Percentiles rank a stretch among this genome's conserved stretches.
phyloP scores from a whole-genome alignment of 2,329 filamentous ascomycete species.

The Ceratocystis destructans region DNA sequence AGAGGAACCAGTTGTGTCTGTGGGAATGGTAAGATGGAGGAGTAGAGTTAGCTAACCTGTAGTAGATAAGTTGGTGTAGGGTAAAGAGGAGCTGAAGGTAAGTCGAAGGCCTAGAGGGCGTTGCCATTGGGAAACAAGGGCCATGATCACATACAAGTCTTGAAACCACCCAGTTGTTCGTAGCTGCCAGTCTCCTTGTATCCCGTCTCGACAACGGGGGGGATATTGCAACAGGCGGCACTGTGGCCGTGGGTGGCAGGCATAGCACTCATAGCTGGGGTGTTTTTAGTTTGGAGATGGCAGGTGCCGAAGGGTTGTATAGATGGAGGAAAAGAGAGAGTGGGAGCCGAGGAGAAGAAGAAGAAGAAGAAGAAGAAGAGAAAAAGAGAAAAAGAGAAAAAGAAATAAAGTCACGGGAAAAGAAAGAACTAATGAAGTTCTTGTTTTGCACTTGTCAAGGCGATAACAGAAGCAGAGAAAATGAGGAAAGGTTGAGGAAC shows the following conservation, averaged over 20 bases:
- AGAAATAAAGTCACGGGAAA: not conserved
- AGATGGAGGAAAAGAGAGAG: too few species aligned
- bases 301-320: not conserved
- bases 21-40: not conserved
- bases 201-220: slow-evolving; percentile 37
- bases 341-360: not conserved
- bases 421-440: too few species aligned
- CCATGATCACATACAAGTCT: slow-evolving; percentile 31
- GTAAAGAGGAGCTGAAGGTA: not conserved
- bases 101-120: not conserved
- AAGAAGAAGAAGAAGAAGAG: not conserved
- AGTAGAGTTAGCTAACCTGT: not conserved
- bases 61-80: too few species aligned
- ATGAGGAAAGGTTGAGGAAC: not conserved
- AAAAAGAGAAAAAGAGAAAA: not conserved
- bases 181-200: slow-evolving; percentile 45
- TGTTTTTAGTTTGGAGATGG: not conserved
- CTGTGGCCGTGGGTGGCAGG: slow-evolving; percentile 40
- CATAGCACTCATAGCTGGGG: slow-evolving; percentile 35
- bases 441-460: not conserved
- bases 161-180: slow-evolving; percentile 41
- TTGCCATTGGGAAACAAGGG: not conserved
- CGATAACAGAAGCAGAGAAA: not conserved
- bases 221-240: slow-evolving; percentile 40
- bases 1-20: slow-evolving; percentile 36